Evolutionary conservation across 1,139 yeast species (phyloP).

Genomic region (Yamadazyma sp.): DNA sequence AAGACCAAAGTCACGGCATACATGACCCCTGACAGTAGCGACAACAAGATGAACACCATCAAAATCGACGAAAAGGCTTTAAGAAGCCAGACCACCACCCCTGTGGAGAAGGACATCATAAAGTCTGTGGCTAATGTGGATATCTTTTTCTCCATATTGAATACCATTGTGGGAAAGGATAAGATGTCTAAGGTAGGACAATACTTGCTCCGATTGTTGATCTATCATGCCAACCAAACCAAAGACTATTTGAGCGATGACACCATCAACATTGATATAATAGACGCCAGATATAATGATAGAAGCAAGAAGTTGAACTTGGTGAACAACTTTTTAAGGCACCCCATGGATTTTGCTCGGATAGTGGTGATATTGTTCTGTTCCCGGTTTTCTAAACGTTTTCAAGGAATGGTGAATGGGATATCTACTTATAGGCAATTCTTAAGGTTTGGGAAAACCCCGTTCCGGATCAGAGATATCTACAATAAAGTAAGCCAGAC

Average conservation of each 20-base stretch:
- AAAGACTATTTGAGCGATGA: slow-evolving; percentile 39
- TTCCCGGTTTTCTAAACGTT: slow-evolving; percentile 29
- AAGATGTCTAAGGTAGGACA: slow-evolving; percentile 65
- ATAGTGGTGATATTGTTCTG: slow-evolving; percentile 37
- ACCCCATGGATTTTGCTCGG: slow-evolving; percentile 43
- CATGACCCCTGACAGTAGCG: slow-evolving; percentile 25
- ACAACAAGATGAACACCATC: slow-evolving; percentile 14
- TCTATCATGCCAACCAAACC: slow-evolving; percentile 47
- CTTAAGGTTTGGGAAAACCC: slow-evolving; percentile 70
- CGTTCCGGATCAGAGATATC: slow-evolving; percentile 49
- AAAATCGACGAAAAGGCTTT: slow-evolving; percentile 12
- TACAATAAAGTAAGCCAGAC: slow-evolving; percentile 18
- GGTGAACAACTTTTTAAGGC: slow-evolving; percentile 36
- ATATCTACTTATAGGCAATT: slow-evolving; percentile 65
- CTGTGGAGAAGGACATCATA: slow-evolving; percentile 2
- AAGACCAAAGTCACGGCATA: slow-evolving; percentile 18
- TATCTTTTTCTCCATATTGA: slow-evolving; percentile 51
- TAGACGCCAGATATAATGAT: slow-evolving; percentile 34
- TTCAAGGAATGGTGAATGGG: slow-evolving; percentile 46
- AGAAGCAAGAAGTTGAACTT: slow-evolving; percentile 34
- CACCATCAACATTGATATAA: slow-evolving; percentile 28
- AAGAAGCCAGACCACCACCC: slow-evolving; percentile 11
- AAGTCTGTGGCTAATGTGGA: slow-evolving; percentile 26
- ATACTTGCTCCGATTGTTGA: slow-evolving; percentile 54
- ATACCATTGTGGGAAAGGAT: slow-evolving; percentile 65